A percentile compares a stretch with the other conserved stretches of the same genome.
phyloP scores from a whole-genome alignment of 768 basidiomycete genomes.

The Tylopilus cervinicoccineus region DNA sequence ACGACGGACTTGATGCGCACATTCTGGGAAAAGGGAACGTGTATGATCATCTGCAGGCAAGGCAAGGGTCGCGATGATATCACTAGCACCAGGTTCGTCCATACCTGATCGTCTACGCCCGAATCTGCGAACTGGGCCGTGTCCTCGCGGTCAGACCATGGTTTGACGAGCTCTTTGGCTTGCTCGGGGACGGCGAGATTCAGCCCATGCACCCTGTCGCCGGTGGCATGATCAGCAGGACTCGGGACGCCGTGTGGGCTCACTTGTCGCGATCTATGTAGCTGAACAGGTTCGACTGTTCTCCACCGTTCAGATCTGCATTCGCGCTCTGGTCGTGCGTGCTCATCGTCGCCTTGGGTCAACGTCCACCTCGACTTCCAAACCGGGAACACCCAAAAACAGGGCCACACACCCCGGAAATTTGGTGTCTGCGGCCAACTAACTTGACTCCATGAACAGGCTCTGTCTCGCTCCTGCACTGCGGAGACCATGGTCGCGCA shows the following conservation, averaged over 20 bases:
- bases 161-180: constrained; percentile 73
- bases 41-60: constrained; percentile 64
- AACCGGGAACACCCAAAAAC: constrained; percentile 18
- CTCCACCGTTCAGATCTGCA: constrained; percentile 43
- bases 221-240: background rate
- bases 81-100: constrained; percentile 11
- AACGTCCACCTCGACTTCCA: constrained; percentile 12
- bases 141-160: constrained; percentile 76
- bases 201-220: constrained; percentile 68
- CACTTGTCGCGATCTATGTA: constrained; percentile 68
- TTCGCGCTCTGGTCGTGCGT: constrained; percentile 27
- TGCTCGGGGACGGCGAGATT: constrained; percentile 80
- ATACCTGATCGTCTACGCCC: constrained; percentile 81
- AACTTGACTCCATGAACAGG: constrained; percentile 25
- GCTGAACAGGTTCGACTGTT: constrained; percentile 51
- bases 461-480: constrained; percentile 10
- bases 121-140: constrained; percentile 66
- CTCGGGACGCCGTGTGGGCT: constrained; percentile 13
- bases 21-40: constrained; percentile 76
- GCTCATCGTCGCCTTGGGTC: constrained; percentile 8
- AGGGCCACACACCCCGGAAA: constrained; percentile 17
- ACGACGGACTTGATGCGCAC: constrained; percentile 72
- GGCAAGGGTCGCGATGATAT: constrained; percentile 16
- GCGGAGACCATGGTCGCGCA: constrained; percentile 1
- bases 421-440: constrained; percentile 5